Conservation (phyloP, 1,284 basidiomycete genomes). For the Ustilago bromivora region DNA sequence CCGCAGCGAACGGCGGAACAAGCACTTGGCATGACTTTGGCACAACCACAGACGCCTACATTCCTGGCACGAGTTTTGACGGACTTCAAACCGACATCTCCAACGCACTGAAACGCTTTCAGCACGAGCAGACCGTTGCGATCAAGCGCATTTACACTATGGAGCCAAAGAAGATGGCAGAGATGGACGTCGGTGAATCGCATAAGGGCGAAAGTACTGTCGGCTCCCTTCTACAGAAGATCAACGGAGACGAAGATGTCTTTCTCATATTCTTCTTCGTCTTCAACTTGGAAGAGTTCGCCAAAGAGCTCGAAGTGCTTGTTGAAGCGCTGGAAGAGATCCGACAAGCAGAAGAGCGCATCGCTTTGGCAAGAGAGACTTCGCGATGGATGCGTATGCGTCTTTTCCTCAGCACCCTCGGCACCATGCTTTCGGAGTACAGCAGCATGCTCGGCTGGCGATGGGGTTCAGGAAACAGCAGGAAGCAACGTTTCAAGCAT, state of each 20-base stretch:
- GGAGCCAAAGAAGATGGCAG: conserved; percentile 48
- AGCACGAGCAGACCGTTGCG: conserved; percentile 62
- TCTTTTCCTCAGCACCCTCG: conserved; percentile 27
- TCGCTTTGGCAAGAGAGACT: conserved; percentile 39
- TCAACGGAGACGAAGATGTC: conserved; percentile 58
- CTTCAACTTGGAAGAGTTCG: conserved; percentile 66
- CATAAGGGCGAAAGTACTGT: conserved; percentile 6
- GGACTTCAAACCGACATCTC: conserved; percentile 48
- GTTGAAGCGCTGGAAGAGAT: conserved; percentile 54
- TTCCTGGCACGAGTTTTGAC: conserved; percentile 49
- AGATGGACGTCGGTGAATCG: neutral
- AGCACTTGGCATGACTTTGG: conserved; percentile 33
- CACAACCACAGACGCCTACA: conserved; percentile 20
- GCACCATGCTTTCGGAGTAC: conserved; percentile 24
- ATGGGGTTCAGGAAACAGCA: conserved; percentile 15
- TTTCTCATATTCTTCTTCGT: conserved; percentile 66
- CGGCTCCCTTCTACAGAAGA: conserved; percentile 20
- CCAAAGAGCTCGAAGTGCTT: conserved; percentile 53
- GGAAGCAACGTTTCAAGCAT: conserved; percentile 1
- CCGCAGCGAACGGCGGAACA: conserved; percentile 18
- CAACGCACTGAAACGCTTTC: conserved; percentile 54
- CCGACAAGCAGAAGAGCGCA: conserved; percentile 47
- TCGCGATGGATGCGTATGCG: conserved; percentile 37
- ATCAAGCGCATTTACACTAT: conserved; percentile 65
- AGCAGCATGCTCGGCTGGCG: conserved; percentile 42